These are phyloP conservation scores for Symmetrospora coprosmae DNA, from an alignment of 768 basidiomycete species.

Conservation along the genomic window DNA sequence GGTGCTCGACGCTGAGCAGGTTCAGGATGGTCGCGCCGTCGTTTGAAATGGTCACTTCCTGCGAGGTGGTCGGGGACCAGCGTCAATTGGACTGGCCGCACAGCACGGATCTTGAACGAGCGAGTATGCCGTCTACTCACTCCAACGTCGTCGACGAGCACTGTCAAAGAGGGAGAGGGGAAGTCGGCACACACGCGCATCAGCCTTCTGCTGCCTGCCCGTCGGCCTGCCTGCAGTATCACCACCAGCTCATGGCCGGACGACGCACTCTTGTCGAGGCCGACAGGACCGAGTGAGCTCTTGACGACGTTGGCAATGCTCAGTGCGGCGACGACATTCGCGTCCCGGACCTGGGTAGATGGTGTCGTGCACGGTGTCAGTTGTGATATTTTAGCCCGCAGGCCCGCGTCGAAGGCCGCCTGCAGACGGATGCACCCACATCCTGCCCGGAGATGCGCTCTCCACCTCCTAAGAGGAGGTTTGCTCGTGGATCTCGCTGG, in stretches of 20 bases:
- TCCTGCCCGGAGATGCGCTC: slow-evolving; percentile 89
- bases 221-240: neutral
- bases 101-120: neutral
- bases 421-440: slow-evolving; percentile 68
- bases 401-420: slow-evolving; percentile 47
- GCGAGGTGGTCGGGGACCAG: slow-evolving; percentile 1
- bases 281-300: slow-evolving; percentile 85
- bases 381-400: neutral
- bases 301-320: slow-evolving; percentile 96
- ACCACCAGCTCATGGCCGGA: neutral
- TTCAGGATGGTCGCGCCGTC: slow-evolving; percentile 98
- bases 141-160: slow-evolving; percentile 36
- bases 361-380: slow-evolving; percentile 6
- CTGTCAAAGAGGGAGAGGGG: too few relatives aligned
- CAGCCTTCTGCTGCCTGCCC: neutral
- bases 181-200: slow-evolving; percentile 85
- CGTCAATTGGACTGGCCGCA: slow-evolving; percentile 25
- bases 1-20: slow-evolving; percentile 83
- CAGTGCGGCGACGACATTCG: slow-evolving; percentile 76
- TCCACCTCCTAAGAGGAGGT: slow-evolving; percentile 46
- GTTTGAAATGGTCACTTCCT: slow-evolving; percentile 99
- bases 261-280: slow-evolving; percentile 59
- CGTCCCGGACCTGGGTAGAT: slow-evolving; percentile 24
- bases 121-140: neutral
- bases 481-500: slow-evolving; percentile 59